These are phyloP conservation scores for Durio zibethinus DNA, from an alignment of 345 rosid species.

Conservation along the genomic window DNA sequence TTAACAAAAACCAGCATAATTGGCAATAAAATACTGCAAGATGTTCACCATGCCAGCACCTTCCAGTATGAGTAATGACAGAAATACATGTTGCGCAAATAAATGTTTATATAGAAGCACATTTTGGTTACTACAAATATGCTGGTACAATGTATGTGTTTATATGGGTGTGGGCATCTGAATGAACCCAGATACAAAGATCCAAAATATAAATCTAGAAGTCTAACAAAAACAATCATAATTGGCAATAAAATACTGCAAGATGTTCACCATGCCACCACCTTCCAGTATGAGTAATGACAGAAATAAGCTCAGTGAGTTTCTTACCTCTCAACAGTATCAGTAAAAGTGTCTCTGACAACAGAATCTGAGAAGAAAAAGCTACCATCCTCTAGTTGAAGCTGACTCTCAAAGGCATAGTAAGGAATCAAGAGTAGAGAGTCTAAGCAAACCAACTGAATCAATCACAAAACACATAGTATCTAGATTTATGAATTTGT, in stretches of 20 bases:
- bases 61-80: neutral
- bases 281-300: neutral
- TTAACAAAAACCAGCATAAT: too few relatives aligned
- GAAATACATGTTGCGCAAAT: too few relatives aligned
- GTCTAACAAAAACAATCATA: too few relatives aligned
- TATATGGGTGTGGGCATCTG: neutral
- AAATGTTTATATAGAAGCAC: neutral
- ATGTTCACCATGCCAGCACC: neutral
- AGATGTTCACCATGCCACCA: neutral
- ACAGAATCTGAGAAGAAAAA: slow-evolving; percentile 63
- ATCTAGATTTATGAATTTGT: neutral
- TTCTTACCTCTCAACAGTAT: slow-evolving; percentile 77
- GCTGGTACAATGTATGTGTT: neutral
- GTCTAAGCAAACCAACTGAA: slow-evolving; percentile 87
- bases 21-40: neutral
- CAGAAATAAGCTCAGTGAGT: neutral
- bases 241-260: too few relatives aligned
- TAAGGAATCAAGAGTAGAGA: slow-evolving; percentile 59
- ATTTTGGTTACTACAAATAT: neutral
- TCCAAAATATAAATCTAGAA: too few relatives aligned
- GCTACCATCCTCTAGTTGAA: slow-evolving; percentile 34
- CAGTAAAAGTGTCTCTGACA: slow-evolving; percentile 50
- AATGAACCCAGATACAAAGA: neutral
- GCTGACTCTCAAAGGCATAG: slow-evolving; percentile 43
- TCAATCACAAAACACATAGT: slow-evolving; percentile 11